These are phyloP conservation scores for Secale cereale DNA, from an alignment of 176 grass and related monocot species.

Conservation along the genomic window DNA sequence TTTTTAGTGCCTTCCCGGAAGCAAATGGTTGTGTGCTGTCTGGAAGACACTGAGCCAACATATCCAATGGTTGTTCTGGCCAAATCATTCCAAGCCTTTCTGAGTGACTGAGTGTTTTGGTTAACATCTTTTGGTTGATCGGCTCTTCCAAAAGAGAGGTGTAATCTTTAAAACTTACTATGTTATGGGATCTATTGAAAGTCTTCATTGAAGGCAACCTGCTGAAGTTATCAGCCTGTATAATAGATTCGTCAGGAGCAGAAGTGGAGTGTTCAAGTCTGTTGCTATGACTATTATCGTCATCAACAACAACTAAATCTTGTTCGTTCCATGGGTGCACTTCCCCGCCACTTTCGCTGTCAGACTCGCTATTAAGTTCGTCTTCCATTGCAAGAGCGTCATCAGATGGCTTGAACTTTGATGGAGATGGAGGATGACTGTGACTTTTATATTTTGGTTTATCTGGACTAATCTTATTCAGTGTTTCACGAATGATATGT, in stretches of 20 bases:
- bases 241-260: conserved; percentile 20
- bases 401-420: conserved; percentile 75
- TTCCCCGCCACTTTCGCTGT: conserved; percentile 65
- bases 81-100: conserved; percentile 92
- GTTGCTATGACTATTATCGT: conserved; percentile 25
- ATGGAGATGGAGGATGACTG: conserved; percentile 89
- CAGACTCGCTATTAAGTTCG: conserved; percentile 62
- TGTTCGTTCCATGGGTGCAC: conserved; percentile 50
- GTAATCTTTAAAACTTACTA: conserved; percentile 44
- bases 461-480: conserved; percentile 78
- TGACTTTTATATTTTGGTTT: conserved; percentile 85
- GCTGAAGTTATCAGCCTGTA: conserved; percentile 25
- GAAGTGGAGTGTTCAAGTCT: not conserved
- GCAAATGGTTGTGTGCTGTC: conserved; percentile 26
- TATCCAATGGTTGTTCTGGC: conserved; percentile 81
- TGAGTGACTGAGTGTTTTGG: conserved; percentile 61
- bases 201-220: conserved; percentile 41
- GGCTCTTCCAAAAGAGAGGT: conserved; percentile 34
- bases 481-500: conserved; percentile 68
- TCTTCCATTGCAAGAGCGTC: conserved; percentile 69
- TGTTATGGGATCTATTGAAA: conserved; percentile 53
- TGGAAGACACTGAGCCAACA: conserved; percentile 42
- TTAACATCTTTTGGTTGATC: conserved; percentile 59
- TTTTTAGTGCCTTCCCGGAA: conserved; percentile 49
- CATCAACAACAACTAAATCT: conserved; percentile 25